These are phyloP conservation scores for Phytophthora gonapodyides DNA, from an alignment of 352 stramenopile species.

Conservation along the genomic window DNA sequence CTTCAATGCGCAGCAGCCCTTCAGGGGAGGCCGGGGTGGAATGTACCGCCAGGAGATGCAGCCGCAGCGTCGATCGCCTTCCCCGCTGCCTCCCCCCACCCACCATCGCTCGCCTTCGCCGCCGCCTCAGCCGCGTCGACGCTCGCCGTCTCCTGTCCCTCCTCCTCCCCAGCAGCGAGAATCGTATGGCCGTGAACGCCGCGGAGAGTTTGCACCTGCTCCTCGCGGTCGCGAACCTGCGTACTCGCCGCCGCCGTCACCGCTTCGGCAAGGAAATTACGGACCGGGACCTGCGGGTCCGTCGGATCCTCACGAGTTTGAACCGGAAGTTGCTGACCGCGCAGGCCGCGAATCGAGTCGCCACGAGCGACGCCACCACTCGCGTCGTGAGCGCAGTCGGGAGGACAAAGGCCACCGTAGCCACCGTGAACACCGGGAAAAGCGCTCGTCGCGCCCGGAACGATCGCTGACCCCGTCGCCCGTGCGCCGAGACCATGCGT, in stretches of 20 bases:
- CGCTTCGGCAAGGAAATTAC: constrained; percentile 23
- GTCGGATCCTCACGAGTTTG: constrained; percentile 26
- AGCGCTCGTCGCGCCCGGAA: constrained; percentile 32
- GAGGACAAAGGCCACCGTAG: constrained; percentile 44
- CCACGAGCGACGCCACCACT: constrained; percentile 36
- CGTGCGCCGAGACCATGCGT: constrained; percentile 31
- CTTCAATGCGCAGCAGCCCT: constrained; percentile 13
- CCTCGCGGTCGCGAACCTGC: constrained; percentile 20
- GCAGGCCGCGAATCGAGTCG: constrained; percentile 28
- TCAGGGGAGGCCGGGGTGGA: constrained; percentile 19
- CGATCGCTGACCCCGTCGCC: constrained; percentile 50
- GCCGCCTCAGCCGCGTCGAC: constrained; percentile 12
- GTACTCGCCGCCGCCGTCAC: constrained; percentile 40
- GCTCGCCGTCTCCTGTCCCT: constrained; percentile 24
- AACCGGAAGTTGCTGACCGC: constrained; percentile 17
- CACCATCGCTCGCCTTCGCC: constrained; percentile 30
- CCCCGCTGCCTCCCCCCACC: constrained; percentile 14
- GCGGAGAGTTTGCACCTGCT: constrained; percentile 22
- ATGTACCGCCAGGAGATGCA: constrained; percentile 25
- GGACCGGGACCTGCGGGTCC: constrained; percentile 10
- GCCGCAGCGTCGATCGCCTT: constrained; percentile 21
- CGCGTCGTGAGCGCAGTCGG: constrained; percentile 28
- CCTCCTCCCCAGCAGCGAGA: constrained; percentile 26
- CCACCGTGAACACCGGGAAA: constrained; percentile 37
- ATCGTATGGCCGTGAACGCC: constrained; percentile 29